A percentile compares a stretch with the other conserved stretches of the same genome.
Conservation (phyloP, 306 rosid species). For the Malus orientalis region DNA sequence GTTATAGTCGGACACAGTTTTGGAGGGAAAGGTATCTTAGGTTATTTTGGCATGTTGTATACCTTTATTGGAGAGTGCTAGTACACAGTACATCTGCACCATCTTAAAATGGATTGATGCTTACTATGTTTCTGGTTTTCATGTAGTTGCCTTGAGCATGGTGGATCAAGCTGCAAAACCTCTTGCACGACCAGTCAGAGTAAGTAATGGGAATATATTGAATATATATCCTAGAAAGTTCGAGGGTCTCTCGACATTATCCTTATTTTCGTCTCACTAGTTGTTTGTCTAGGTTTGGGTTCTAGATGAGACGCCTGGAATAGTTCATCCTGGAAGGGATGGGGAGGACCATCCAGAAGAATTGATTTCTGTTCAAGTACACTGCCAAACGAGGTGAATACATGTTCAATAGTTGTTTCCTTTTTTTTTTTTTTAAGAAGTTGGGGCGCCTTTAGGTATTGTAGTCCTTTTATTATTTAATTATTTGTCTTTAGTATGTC, state of each 20-base stretch:
- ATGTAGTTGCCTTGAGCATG: slow-evolving; percentile 84
- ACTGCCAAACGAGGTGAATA: slow-evolving; percentile 67
- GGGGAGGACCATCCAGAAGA: slow-evolving; percentile 97
- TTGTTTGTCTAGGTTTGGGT: slow-evolving; percentile 60
- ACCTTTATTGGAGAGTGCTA: background rate
- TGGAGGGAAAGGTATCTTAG: slow-evolving; percentile 77
- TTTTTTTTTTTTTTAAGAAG: background rate
- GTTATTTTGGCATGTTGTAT: background rate
- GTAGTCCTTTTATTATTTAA: background rate
- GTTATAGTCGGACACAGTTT: slow-evolving; percentile 94
- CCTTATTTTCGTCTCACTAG: background rate
- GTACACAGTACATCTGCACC: background rate
- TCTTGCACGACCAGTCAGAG: slow-evolving; percentile 89
- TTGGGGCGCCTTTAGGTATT: background rate
- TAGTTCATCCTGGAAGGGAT: slow-evolving; percentile 77
- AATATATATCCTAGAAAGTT: background rate
- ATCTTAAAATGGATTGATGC: slow-evolving; percentile 11
- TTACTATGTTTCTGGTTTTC: slow-evolving; percentile 13
- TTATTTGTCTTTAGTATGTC: background rate
- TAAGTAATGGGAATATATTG: slow-evolving; percentile 13
- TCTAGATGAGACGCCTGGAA: slow-evolving; percentile 93
- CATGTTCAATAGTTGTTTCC: slow-evolving; percentile 7
- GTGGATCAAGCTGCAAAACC: slow-evolving; percentile 98
- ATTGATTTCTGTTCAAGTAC: slow-evolving; percentile 63
- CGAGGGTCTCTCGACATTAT: background rate